phyloP scores from a whole-genome alignment of 2,329 filamentous ascomycete species.

The Fusarium clavum region DNA sequence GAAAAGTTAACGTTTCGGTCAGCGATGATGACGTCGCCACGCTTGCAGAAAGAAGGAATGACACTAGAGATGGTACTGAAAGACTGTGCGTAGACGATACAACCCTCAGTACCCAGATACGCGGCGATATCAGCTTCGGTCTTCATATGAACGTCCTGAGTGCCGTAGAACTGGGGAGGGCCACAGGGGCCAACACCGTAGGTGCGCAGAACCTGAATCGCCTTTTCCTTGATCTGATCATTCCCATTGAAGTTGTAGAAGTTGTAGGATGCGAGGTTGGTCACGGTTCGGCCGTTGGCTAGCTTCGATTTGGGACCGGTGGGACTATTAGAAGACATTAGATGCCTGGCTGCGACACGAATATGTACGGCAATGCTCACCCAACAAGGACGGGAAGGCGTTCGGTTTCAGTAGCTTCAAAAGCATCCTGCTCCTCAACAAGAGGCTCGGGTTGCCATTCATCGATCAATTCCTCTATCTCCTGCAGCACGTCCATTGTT shows the following conservation, averaged over 20 bases:
- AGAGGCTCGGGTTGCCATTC: constrained; percentile 97
- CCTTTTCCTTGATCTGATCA: constrained; percentile 93
- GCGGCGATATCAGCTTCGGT: constrained; percentile 93
- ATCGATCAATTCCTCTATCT: constrained; percentile 96
- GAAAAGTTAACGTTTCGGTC: constrained; percentile 94
- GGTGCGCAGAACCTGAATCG: constrained; percentile 90
- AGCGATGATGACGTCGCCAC: constrained; percentile 96
- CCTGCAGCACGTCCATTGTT: constrained; percentile 58
- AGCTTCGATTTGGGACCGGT: constrained; percentile 92
- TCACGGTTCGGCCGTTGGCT: constrained; percentile 87
- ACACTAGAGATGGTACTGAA: constrained; percentile 98
- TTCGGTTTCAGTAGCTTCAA: constrained; percentile 86
- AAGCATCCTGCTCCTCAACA: constrained; percentile 76
- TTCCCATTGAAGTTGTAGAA: constrained; percentile 98
- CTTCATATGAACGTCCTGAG: constrained; percentile 98
- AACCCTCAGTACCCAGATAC: constrained; percentile 86
- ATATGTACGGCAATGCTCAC: constrained; percentile 59
- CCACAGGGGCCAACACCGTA: constrained; percentile 98
- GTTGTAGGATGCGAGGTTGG: constrained; percentile 94
- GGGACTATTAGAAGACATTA: constrained; percentile 55
- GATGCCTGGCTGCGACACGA: not conserved
- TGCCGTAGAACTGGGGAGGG: constrained; percentile 97
- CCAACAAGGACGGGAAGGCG: constrained; percentile 89
- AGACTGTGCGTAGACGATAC: constrained; percentile 95
- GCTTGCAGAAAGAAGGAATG: constrained; percentile 96